These are phyloP conservation scores for Marasmius sp. DNA, from an alignment of 1,284 basidiomycete species.

Conservation along the genomic window DNA sequence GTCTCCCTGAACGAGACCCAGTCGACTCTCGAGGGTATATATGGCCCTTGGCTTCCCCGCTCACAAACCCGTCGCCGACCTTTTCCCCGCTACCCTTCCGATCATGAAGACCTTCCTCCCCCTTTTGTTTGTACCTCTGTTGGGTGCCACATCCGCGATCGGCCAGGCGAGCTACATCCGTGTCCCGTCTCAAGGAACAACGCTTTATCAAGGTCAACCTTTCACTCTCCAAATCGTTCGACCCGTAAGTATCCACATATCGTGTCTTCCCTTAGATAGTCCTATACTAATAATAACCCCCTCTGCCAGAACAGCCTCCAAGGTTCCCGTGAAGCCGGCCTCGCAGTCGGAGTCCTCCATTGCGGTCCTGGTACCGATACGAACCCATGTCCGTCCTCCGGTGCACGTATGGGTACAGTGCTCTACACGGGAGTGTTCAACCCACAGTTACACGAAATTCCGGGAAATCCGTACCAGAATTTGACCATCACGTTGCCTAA, in stretches of 20 bases:
- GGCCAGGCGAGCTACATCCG: conserved; percentile 24
- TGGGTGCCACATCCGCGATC: conserved; percentile 16
- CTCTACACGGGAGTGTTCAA: conserved; percentile 30
- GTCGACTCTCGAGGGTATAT: too few species aligned
- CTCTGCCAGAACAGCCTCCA: conserved; percentile 25
- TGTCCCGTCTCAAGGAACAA: conserved; percentile 16
- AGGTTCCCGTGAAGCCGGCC: conserved; percentile 28
- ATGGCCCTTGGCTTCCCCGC: too few species aligned
- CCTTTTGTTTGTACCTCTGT: not conserved
- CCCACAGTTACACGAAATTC: conserved; percentile 27
- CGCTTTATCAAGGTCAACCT: conserved; percentile 14
- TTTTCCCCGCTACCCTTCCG: not conserved
- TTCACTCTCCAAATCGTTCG: conserved; percentile 25
- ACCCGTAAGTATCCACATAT: conserved; percentile 19
- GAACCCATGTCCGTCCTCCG: conserved; percentile 25
- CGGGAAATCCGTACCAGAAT: conserved; percentile 31
- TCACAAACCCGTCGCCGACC: not conserved
- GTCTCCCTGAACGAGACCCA: too few species aligned
- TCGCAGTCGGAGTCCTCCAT: conserved; percentile 27
- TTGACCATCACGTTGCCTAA: conserved; percentile 30
- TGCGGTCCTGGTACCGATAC: conserved; percentile 15
- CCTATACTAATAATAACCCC: too few species aligned
- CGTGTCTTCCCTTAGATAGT: not conserved
- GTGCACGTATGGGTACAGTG: conserved; percentile 25
- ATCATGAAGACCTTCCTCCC: not conserved